phyloP scores from a whole-genome alignment of 768 basidiomycete species.

The Crepidotus variabilis region DNA sequence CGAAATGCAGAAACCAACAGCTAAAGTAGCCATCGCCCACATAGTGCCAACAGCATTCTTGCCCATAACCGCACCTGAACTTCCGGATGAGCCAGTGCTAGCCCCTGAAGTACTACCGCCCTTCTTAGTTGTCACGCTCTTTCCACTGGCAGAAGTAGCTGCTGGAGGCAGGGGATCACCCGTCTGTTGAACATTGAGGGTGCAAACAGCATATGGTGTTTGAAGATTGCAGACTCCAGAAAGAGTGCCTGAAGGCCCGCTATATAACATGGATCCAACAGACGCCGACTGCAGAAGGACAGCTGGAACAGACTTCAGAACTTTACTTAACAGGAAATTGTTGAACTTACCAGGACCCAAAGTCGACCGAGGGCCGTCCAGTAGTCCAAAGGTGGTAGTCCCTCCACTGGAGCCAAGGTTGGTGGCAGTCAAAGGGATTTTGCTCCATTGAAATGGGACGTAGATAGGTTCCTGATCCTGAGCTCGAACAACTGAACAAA shows the following conservation, averaged over 20 bases:
- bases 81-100: not conserved
- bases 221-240: constrained; percentile 19
- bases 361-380: constrained; percentile 8
- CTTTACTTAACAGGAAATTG: not conserved
- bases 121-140: not conserved
- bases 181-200: constrained; percentile 16
- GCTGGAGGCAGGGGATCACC: constrained; percentile 8
- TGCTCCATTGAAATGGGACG: constrained; percentile 17
- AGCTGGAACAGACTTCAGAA: constrained; percentile 1
- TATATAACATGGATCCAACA: constrained; percentile 16
- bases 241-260: constrained; percentile 10
- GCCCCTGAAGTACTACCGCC: not conserved
- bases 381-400: constrained; percentile 14
- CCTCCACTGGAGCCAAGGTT: constrained; percentile 7
- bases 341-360: constrained; percentile 13
- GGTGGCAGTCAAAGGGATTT: constrained; percentile 10
- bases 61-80: not conserved
- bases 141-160: not conserved
- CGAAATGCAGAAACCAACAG: constrained; percentile 15
- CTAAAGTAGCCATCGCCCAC: constrained; percentile 8
- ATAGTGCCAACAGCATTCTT: not conserved
- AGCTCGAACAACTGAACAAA: not conserved
- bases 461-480: constrained; percentile 16
- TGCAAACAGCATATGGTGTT: constrained; percentile 17
- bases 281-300: constrained; percentile 12